Percentiles rank a stretch among this genome's conserved stretches.
phyloP scores from a whole-genome alignment of 345 rosid genomes.

The Isatis tinctoria region DNA sequence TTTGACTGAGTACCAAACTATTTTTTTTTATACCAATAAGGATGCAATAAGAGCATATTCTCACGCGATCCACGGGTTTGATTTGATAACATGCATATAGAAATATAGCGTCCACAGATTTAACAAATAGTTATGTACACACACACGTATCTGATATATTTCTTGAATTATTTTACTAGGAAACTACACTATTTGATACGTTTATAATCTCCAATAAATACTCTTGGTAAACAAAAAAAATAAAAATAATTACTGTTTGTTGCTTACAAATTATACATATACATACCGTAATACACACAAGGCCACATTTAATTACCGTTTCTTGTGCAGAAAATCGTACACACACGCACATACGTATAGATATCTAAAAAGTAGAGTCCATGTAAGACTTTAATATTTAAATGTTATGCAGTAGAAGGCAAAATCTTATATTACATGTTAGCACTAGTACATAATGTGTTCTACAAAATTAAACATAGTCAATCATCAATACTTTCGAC shows the following conservation, averaged over 20 bases:
- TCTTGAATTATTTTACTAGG: not conserved
- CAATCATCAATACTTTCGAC: not conserved
- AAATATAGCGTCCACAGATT: constrained; percentile 4
- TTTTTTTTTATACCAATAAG: not conserved
- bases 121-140: not conserved
- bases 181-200: not conserved
- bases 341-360: not conserved
- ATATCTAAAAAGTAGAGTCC: too few species aligned
- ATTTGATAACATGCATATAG: constrained; percentile 10
- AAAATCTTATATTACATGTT: not conserved
- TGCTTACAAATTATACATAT: too few species aligned
- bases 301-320: too few species aligned
- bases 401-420: too few species aligned
- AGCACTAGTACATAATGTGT: not conserved
- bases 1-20: constrained; percentile 10
- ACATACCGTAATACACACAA: not conserved
- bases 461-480: not conserved
- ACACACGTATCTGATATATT: constrained; percentile 4
- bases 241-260: not conserved
- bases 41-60: not conserved
- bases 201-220: not conserved
- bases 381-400: too few species aligned
- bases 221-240: not conserved
- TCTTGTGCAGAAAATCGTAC: not conserved
- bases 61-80: constrained; percentile 5